phyloP scores from a whole-genome alignment of 192 early-diverging fungal species.

The Ambispora gerdemannii region DNA sequence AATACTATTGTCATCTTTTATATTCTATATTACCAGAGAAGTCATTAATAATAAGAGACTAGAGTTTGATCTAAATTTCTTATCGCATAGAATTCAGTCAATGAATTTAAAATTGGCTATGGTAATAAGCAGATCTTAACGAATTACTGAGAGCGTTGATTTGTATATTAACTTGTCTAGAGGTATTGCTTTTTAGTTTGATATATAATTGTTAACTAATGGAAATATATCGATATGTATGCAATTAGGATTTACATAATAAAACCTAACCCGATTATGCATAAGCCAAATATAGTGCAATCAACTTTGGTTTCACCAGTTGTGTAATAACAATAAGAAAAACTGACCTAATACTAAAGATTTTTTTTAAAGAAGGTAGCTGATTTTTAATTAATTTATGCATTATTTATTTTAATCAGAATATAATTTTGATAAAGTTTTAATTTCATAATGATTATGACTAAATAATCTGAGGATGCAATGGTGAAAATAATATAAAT shows the following conservation, averaged over 20 bases:
- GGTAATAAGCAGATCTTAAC: constrained; percentile 18
- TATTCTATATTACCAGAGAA: constrained; percentile 6
- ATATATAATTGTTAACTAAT: background rate
- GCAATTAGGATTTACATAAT: constrained; percentile 2
- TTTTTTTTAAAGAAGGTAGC: too few species aligned
- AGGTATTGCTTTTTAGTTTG: background rate
- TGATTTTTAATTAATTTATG: too few species aligned
- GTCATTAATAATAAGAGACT: constrained; percentile 8
- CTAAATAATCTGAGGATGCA: too few species aligned
- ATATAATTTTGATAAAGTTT: too few species aligned
- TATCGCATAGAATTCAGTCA: constrained; percentile 8
- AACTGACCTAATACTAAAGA: too few species aligned
- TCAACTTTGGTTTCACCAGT: constrained; percentile 18
- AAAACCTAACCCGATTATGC: constrained; percentile 18
- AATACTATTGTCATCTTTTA: constrained; percentile 9
- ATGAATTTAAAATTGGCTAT: constrained; percentile 29
- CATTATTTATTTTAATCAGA: too few species aligned
- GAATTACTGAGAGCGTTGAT: constrained; percentile 17
- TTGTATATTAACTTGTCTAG: constrained; percentile 23
- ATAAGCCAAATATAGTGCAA: constrained; percentile 22
- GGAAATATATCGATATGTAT: background rate
- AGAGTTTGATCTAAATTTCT: constrained; percentile 5
- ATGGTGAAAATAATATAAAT: too few species aligned
- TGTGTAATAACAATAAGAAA: too few species aligned
- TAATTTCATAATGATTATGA: too few species aligned